Conservation (phyloP, 1,139 yeast genomes). For the Kodamaea alishanica region DNA sequence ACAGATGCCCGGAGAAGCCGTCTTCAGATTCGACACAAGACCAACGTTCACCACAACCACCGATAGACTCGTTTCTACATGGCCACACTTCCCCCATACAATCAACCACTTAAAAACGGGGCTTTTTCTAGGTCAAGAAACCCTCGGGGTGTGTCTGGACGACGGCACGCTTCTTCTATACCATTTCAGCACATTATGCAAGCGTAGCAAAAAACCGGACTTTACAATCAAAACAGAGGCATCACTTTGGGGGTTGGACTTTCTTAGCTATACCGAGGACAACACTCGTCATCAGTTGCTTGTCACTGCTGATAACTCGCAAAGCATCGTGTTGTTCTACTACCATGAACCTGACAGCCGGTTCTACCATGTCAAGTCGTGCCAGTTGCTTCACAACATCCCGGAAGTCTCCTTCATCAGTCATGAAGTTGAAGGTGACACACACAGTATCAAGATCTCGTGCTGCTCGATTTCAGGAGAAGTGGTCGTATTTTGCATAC, state of each 20-base stretch:
- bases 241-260: constrained; percentile 68
- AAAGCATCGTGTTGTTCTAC: constrained; percentile 41
- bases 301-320: constrained; percentile 58
- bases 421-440: constrained; percentile 15
- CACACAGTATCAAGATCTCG: constrained; percentile 24
- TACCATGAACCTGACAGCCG: constrained; percentile 24
- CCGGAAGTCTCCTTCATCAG: constrained; percentile 51
- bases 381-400: constrained; percentile 51
- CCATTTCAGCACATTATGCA: constrained; percentile 9
- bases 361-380: constrained; percentile 37
- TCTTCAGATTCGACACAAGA: constrained; percentile 35
- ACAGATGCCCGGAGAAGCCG: constrained; percentile 25
- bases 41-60: constrained; percentile 37
- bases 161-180: constrained; percentile 54
- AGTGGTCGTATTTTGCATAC: constrained; percentile 37
- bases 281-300: constrained; percentile 34
- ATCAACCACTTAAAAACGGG: constrained; percentile 43
- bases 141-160: constrained; percentile 50
- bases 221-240: constrained; percentile 36
- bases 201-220: constrained; percentile 25
- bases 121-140: constrained; percentile 28
- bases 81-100: constrained; percentile 55
- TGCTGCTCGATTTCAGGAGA: constrained; percentile 53
- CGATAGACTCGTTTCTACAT: constrained; percentile 41
- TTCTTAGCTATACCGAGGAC: constrained; percentile 19